Base-by-base conservation (phyloP, 2,329 filamentous ascomycete genomes). In the Epicoccum nigrum region DNA sequence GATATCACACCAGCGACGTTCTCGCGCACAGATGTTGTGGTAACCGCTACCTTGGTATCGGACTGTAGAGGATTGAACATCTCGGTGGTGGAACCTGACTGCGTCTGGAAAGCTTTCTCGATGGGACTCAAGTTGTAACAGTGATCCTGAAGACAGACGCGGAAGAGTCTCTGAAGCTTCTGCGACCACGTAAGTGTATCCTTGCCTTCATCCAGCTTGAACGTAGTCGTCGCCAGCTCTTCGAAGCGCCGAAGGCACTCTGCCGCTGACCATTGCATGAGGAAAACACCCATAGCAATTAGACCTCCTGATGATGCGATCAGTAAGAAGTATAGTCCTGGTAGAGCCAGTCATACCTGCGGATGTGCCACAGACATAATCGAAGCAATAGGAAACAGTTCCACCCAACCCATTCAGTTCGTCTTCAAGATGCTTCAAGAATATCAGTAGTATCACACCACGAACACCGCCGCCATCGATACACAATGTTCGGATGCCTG, bases 11-110 rank as follows among this genome's bases (percentile, higher is more conserved):
- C 63, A 12, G 58, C 51, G 2, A 51, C 16, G 9, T 54, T 50
- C 13, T 62, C 45, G n/a, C 52, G 45, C 6, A 60, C 60, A 4
- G 57, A 56, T 4, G 60, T 68, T 7, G 66, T 66, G 4, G 64
- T 69, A 9, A 71, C 62, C 6, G 63, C 63, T 4, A 70, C 62
- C 45, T 69, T 69, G 0, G 59, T 66, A 15, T 64, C 52, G 23
- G 57, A 55, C 5, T 21, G 42, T 1, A 69, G 38, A 0, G 58
- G 62, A 37, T 69, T 67, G 35, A 72, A 72, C 55, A 70, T 63
- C 34, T 63, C 52, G 2, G 49, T 38, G 0, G 51, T 35, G 3
- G 40, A 48, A n/a, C 51, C 54, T 8, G 56, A 48, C 4, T 50
- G 43, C n/a, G 44, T 46, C 25, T 51, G 39, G 37, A 70, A 71